Evolutionary conservation across 208 protist genomes (phyloP).

Genomic region (Trypanosoma congolense): DNA sequence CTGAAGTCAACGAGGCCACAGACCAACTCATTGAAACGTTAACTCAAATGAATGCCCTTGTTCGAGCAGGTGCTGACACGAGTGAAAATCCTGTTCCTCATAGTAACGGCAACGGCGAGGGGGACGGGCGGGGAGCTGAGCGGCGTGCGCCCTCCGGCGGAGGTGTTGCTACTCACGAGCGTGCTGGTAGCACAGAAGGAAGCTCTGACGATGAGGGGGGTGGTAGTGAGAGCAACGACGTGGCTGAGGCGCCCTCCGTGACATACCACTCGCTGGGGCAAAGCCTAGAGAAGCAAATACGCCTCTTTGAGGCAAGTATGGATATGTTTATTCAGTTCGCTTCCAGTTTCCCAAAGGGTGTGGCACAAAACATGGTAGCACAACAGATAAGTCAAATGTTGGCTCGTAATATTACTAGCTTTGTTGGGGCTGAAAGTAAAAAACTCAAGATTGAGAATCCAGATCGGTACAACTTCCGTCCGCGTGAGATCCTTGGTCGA

Average conservation of each 20-base stretch:
- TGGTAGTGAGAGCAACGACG: conserved; percentile 39
- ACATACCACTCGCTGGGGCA: conserved; percentile 82
- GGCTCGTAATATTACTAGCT: conserved; percentile 70
- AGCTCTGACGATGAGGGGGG: conserved; percentile 7
- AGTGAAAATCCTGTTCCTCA: conserved; percentile 43
- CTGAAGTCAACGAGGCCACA: conserved; percentile 81
- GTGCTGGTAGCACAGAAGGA: no score
- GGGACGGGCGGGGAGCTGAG: no score
- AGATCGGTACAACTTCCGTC: conserved; percentile 72
- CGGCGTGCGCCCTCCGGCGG: no score
- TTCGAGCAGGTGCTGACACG: conserved; percentile 56
- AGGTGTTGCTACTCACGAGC: no score
- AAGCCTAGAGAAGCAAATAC: conserved; percentile 52
- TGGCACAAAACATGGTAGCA: conserved; percentile 86
- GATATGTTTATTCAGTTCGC: conserved; percentile 85
- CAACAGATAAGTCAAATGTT: conserved; percentile 87
- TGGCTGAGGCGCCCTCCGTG: conserved; percentile 24
- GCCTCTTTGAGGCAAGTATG: conserved; percentile 75
- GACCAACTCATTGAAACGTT: conserved; percentile 81
- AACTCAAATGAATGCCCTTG: conserved; percentile 73
- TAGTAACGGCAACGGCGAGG: conserved; percentile 1
- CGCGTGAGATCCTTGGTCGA: conserved; percentile 67
- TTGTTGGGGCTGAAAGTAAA: conserved; percentile 71
- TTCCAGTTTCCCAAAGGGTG: conserved; percentile 65
- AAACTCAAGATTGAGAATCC: conserved; percentile 78